Percentiles rank a stretch among this genome's conserved stretches.
phyloP scores from a whole-genome alignment of 768 basidiomycete genomes.

The Suillus hirtellus region DNA sequence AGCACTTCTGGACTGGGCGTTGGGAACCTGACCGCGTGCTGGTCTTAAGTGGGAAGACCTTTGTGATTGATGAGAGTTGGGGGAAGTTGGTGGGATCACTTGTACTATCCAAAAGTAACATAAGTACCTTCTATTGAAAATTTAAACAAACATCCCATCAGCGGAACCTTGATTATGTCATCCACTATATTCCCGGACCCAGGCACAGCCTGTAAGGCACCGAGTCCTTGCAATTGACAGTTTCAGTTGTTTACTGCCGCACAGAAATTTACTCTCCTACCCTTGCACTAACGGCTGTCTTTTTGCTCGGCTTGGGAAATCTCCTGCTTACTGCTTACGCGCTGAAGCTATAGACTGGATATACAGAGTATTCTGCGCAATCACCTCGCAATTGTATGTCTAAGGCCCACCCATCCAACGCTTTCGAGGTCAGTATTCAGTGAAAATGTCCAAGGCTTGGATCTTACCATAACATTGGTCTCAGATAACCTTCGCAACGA shows the following conservation, averaged over 20 bases:
- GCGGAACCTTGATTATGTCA: too few relatives aligned
- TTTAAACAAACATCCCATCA: too few relatives aligned
- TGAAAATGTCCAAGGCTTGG: background rate
- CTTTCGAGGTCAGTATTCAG: conserved; percentile 46
- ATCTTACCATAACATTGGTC: background rate
- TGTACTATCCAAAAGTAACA: conserved; percentile 3
- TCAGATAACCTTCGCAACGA: conserved; percentile 64
- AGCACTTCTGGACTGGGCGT: conserved; percentile 47
- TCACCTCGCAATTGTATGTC: too few relatives aligned
- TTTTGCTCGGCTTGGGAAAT: conserved; percentile 25
- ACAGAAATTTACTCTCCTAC: too few relatives aligned
- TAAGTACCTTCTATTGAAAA: too few relatives aligned
- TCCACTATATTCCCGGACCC: too few relatives aligned
- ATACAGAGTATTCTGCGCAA: background rate
- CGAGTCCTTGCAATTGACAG: too few relatives aligned
- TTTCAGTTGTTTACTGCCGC: too few relatives aligned
- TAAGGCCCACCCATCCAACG: too few relatives aligned
- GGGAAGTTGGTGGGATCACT: conserved; percentile 8
- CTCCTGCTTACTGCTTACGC: too few relatives aligned
- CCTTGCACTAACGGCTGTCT: conserved; percentile 9
- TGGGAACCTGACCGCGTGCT: conserved; percentile 55
- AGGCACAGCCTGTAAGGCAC: too few relatives aligned
- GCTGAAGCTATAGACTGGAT: background rate
- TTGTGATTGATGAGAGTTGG: conserved; percentile 35
- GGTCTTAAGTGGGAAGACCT: conserved; percentile 53